Conservation (phyloP, 208 protist genomes). For the Leishmania tropica region DNA sequence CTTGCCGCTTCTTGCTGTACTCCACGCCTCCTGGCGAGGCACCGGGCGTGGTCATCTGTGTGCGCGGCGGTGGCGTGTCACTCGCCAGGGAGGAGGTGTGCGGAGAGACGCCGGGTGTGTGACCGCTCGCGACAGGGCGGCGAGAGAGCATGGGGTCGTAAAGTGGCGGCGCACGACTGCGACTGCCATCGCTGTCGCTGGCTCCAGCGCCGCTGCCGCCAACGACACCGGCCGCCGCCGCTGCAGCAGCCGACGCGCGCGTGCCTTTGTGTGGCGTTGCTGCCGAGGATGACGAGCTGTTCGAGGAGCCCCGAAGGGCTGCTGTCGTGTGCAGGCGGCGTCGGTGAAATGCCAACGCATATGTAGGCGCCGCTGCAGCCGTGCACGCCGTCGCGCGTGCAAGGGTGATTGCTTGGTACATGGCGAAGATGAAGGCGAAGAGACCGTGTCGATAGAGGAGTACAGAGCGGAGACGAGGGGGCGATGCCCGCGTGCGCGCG, state of each 20-base stretch:
- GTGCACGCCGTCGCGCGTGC: neutral
- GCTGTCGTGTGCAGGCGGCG: constrained; percentile 6
- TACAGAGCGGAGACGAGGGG: neutral
- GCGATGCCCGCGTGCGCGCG: neutral
- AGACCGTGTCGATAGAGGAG: neutral
- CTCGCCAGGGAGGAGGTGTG: constrained; percentile 33
- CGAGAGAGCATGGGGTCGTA: constrained; percentile 12
- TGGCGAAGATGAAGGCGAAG: neutral
- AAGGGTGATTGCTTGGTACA: neutral
- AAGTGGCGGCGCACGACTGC: constrained; percentile 14
- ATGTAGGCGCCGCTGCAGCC: neutral
- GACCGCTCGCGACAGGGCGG: constrained; percentile 5
- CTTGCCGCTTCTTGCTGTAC: constrained; percentile 56
- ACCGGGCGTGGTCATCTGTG: constrained; percentile 62
- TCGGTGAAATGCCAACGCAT: neutral
- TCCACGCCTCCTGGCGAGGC: constrained; percentile 80
- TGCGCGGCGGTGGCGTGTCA: constrained; percentile 39
- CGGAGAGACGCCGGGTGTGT: constrained; percentile 25
- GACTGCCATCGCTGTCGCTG: neutral
- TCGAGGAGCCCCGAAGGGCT: neutral
- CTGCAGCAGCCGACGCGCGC: constrained; percentile 5
- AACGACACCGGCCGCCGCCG: neutral
- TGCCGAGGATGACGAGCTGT: neutral
- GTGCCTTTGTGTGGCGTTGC: neutral
- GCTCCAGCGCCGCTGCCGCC: neutral